A percentile compares a stretch with the other conserved stretches of the same genome.
Conservation (phyloP, 2,329 filamentous ascomycete species). For the Beauveria scarabaeidicola region DNA sequence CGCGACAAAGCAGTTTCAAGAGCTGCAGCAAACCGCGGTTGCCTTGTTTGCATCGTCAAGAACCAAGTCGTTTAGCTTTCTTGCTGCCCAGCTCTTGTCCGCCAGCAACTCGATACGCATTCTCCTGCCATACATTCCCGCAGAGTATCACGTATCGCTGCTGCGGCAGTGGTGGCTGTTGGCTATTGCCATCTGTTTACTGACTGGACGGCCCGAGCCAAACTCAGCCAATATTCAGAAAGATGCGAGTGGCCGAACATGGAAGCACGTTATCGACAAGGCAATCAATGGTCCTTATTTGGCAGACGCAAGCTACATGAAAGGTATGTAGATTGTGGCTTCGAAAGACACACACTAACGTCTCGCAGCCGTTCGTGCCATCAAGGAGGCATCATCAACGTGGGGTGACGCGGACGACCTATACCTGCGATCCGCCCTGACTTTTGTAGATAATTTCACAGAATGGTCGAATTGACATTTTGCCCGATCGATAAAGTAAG, state of each 20-base stretch:
- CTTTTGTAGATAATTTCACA: slow-evolving; percentile 64
- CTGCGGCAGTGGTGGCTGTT: slow-evolving; percentile 88
- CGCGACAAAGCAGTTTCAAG: slow-evolving; percentile 64
- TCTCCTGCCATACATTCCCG: slow-evolving; percentile 67
- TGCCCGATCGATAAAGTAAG: background rate
- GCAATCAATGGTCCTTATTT: slow-evolving; percentile 60
- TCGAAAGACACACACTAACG: slow-evolving; percentile 3
- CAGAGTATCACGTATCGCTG: slow-evolving; percentile 62
- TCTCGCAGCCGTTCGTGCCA: slow-evolving; percentile 54
- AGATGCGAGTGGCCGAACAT: slow-evolving; percentile 57
- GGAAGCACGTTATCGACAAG: slow-evolving; percentile 67
- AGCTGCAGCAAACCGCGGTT: slow-evolving; percentile 56
- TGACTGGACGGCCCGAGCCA: slow-evolving; percentile 64
- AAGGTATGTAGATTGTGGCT: slow-evolving; percentile 44
- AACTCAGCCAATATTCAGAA: slow-evolving; percentile 52
- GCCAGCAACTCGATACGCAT: slow-evolving; percentile 84
- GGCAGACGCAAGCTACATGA: slow-evolving; percentile 76
- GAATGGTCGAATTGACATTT: slow-evolving; percentile 47
- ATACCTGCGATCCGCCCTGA: slow-evolving; percentile 60
- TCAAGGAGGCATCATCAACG: slow-evolving; percentile 64
- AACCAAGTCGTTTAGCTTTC: slow-evolving; percentile 67
- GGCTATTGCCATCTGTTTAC: slow-evolving; percentile 67
- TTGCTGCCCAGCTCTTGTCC: slow-evolving; percentile 72
- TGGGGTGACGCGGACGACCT: slow-evolving; percentile 62
- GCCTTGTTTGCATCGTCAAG: slow-evolving; percentile 52